Percentiles rank a stretch among this genome's conserved stretches.
Evolutionary conservation across 495 filamentous ascomycete genomes (phyloP).

Genomic region (Pyrenula aspistea): DNA sequence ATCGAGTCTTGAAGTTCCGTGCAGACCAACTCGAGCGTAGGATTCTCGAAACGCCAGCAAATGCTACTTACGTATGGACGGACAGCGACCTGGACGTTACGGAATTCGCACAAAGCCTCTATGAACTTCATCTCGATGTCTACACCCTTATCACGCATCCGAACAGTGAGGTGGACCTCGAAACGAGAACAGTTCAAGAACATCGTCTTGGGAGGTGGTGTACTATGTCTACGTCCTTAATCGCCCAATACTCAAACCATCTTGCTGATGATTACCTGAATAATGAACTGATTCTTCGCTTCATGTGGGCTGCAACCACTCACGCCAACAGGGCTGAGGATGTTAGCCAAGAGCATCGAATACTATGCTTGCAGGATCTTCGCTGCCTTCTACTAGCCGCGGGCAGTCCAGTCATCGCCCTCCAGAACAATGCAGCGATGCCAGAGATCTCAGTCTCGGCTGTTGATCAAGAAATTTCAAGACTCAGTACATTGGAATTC

Average conservation of each 20-base stretch:
- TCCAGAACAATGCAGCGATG: slow-evolving; percentile 82
- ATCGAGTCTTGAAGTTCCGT: slow-evolving; percentile 34
- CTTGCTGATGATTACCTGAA: slow-evolving; percentile 12
- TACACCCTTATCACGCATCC: slow-evolving; percentile 68
- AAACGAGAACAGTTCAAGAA: slow-evolving; percentile 45
- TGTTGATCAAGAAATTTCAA: slow-evolving; percentile 79
- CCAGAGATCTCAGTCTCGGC: slow-evolving; percentile 72
- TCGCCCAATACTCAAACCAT: slow-evolving; percentile 35
- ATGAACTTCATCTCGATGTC: slow-evolving; percentile 82
- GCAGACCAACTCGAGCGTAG: slow-evolving; percentile 22
- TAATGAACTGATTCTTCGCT: slow-evolving; percentile 37
- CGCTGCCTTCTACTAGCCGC: slow-evolving; percentile 33
- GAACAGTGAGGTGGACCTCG: slow-evolving; percentile 51
- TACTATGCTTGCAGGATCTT: slow-evolving; percentile 69
- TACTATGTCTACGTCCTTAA: slow-evolving; percentile 50
- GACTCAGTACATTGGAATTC: slow-evolving; percentile 90
- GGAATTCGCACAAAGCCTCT: slow-evolving; percentile 63
- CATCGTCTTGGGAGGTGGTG: slow-evolving; percentile 69
- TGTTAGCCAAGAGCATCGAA: slow-evolving; percentile 59
- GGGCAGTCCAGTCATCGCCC: slow-evolving; percentile 37
- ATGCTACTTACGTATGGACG: slow-evolving; percentile 15
- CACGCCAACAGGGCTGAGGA: slow-evolving; percentile 58
- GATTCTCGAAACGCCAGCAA: slow-evolving; percentile 15
- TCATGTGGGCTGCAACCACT: slow-evolving; percentile 77
- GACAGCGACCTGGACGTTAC: slow-evolving; percentile 14